Percentiles rank a stretch among this genome's conserved stretches.
phyloP scores from a whole-genome alignment of 2,329 filamentous ascomycete species.

The Colletotrichum sp. region DNA sequence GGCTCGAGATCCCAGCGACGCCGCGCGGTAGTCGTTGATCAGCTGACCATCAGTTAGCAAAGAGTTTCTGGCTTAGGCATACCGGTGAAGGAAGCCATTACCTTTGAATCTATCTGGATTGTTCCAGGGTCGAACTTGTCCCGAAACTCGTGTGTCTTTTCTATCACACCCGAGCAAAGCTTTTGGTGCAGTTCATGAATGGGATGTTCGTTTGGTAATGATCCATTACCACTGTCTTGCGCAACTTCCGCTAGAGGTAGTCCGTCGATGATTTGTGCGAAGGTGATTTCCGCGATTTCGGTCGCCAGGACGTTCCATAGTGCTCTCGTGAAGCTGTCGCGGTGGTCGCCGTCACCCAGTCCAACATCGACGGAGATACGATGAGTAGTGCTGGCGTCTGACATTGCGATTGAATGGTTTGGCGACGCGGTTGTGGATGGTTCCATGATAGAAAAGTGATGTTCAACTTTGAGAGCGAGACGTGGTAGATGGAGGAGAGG shows the following conservation, averaged over 20 bases:
- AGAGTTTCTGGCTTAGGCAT: background rate
- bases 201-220: background rate
- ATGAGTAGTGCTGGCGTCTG: background rate
- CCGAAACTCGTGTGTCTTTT: background rate
- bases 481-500: background rate
- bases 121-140: background rate
- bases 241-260: background rate
- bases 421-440: background rate
- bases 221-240: background rate
- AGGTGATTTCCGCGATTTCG: background rate
- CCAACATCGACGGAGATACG: background rate
- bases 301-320: background rate
- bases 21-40: background rate
- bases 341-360: background rate
- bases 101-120: background rate
- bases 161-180: background rate
- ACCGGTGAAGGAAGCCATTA: accelerated
- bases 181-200: background rate
- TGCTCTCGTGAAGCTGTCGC: background rate
- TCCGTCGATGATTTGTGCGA: background rate
- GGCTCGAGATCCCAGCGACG: background rate
- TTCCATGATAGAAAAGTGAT: background rate
- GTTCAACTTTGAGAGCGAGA: background rate
- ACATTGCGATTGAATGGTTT: background rate
- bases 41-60: background rate